These are phyloP conservation scores for Tetrahymena borealis DNA, from an alignment of 73 alveolate genomes.

Conservation along the genomic window DNA sequence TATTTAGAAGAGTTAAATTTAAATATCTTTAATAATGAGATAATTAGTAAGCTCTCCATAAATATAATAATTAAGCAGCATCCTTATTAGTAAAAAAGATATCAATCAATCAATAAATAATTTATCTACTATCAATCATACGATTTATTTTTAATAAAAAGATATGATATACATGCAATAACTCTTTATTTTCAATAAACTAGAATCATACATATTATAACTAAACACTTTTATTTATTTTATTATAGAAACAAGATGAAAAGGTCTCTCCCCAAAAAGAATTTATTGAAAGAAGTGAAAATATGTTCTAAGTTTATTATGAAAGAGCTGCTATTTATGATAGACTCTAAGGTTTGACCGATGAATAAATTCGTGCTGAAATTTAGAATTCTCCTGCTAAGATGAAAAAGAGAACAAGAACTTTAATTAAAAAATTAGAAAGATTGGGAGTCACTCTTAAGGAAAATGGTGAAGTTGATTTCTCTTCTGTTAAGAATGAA, in stretches of 20 bases:
- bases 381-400: neutral
- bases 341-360: neutral
- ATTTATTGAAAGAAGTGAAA: neutral
- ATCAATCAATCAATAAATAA: too few relatives aligned
- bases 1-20: too few relatives aligned
- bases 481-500: neutral
- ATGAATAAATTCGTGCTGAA: neutral
- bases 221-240: neutral
- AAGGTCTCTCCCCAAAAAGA: neutral
- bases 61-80: too few relatives aligned
- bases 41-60: too few relatives aligned
- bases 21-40: too few relatives aligned
- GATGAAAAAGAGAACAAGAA: neutral
- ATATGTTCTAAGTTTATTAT: neutral
- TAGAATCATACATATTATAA: too few relatives aligned
- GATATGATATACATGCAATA: too few relatives aligned
- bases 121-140: too few relatives aligned
- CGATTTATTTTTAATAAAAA: too few relatives aligned
- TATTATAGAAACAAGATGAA: neutral
- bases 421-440: neutral
- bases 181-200: too few relatives aligned
- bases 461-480: neutral
- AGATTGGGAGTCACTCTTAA: neutral
- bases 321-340: slow-evolving; percentile 1
- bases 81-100: too few relatives aligned